These are phyloP conservation scores for Simmondsia chinensis DNA, from an alignment of 148 eudicot species.

Conservation along the genomic window DNA sequence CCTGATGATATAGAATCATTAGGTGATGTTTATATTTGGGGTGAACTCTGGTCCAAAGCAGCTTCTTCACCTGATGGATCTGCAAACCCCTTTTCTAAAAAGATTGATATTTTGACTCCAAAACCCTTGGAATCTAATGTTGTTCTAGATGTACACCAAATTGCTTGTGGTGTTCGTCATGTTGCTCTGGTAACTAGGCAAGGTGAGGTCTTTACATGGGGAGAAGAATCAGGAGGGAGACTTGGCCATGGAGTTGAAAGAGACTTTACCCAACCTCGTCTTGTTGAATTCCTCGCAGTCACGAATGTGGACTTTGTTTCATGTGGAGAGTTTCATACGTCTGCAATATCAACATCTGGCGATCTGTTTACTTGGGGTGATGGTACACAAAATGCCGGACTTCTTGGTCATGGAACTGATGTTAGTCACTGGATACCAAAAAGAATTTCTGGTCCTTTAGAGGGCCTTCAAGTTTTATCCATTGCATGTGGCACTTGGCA, in stretches of 20 bases:
- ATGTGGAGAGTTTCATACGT: slow-evolving; percentile 77
- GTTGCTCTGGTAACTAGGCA: slow-evolving; percentile 76
- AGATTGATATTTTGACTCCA: slow-evolving; percentile 41
- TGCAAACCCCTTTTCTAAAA: slow-evolving; percentile 18
- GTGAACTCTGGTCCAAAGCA: slow-evolving; percentile 59
- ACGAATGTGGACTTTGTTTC: slow-evolving; percentile 65
- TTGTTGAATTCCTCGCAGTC: slow-evolving; percentile 54
- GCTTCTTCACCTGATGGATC: slow-evolving; percentile 28
- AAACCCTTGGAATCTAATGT: slow-evolving; percentile 69
- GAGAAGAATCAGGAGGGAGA: slow-evolving; percentile 85
- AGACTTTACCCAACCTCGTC: slow-evolving; percentile 47
- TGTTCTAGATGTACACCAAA: slow-evolving; percentile 79
- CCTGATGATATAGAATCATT: slow-evolving; percentile 75
- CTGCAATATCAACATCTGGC: slow-evolving; percentile 65
- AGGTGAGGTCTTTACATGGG: slow-evolving; percentile 92
- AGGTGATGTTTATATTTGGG: slow-evolving; percentile 87
- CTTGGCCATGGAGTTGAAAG: slow-evolving; percentile 76
- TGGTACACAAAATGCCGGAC: slow-evolving; percentile 60
- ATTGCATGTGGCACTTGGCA: slow-evolving; percentile 87
- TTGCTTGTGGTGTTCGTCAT: slow-evolving; percentile 73
- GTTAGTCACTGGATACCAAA: slow-evolving; percentile 86
- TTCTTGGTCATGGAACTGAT: slow-evolving; percentile 85
- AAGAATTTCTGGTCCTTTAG: slow-evolving; percentile 61
- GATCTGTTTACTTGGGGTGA: slow-evolving; percentile 86
- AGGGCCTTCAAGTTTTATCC: slow-evolving; percentile 59